Percentiles rank a stretch among this genome's conserved stretches.
These are phyloP conservation scores for Clathrus columnatus DNA, from an alignment of 768 basidiomycete genomes.

Conservation along the genomic window DNA sequence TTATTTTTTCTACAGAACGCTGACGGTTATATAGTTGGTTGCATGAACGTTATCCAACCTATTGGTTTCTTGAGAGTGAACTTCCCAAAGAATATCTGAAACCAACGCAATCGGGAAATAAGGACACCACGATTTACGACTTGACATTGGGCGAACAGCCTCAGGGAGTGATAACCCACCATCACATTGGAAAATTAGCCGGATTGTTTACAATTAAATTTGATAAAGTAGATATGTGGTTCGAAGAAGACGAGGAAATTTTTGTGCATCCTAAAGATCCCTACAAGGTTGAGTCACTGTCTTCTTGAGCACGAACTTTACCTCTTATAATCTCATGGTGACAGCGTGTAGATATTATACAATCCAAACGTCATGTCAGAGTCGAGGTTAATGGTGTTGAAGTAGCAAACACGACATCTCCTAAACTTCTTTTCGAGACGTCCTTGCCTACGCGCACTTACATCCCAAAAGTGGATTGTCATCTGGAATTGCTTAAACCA, in stretches of 20 bases:
- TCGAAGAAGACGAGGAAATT: constrained; percentile 59
- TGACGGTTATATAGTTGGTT: constrained; percentile 40
- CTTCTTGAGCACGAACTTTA: not conserved
- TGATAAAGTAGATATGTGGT: constrained; percentile 50
- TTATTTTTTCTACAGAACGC: not conserved
- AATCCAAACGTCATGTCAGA: constrained; percentile 52
- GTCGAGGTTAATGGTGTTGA: constrained; percentile 53
- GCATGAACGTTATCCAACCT: constrained; percentile 42
- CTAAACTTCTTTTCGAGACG: constrained; percentile 52
- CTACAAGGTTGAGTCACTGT: constrained; percentile 42
- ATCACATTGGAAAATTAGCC: constrained; percentile 28
- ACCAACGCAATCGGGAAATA: constrained; percentile 20
- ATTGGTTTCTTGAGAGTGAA: constrained; percentile 43
- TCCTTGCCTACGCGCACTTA: constrained; percentile 48
- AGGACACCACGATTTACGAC: constrained; percentile 34
- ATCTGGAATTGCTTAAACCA: constrained; percentile 38
- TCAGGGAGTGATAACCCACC: constrained; percentile 29
- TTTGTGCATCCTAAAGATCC: constrained; percentile 58
- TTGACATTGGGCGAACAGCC: constrained; percentile 33
- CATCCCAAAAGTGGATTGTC: constrained; percentile 49
- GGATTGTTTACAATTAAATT: constrained; percentile 45
- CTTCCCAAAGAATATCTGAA: constrained; percentile 37
- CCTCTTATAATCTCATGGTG: not conserved
- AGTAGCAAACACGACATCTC: constrained; percentile 46
- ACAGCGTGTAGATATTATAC: constrained; percentile 53